A percentile compares a stretch with the other conserved stretches of the same genome.
These are phyloP conservation scores for Henckelia pumila DNA, from an alignment of 257 asterid species.

Conservation along the genomic window DNA sequence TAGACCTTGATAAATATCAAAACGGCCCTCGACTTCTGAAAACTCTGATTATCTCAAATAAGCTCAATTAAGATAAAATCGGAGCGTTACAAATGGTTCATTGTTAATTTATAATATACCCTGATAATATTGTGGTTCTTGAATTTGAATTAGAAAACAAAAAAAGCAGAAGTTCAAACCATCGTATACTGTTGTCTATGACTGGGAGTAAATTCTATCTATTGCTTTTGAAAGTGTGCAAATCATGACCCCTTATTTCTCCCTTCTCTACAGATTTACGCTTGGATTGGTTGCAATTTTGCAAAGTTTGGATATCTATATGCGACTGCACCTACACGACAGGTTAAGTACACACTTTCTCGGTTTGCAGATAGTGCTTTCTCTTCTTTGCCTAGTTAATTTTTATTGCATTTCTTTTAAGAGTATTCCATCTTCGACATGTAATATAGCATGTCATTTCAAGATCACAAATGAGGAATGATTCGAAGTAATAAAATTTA, in stretches of 20 bases:
- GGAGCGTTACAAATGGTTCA: no score
- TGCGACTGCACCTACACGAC: conserved; percentile 80
- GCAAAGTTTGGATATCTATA: conserved; percentile 81
- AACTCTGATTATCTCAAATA: no score
- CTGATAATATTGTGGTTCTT: neutral
- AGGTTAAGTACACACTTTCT: conserved; percentile 53
- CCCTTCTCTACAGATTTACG: conserved; percentile 60
- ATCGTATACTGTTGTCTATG: neutral
- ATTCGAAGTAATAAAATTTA: neutral
- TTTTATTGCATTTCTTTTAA: no score
- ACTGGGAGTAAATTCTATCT: neutral
- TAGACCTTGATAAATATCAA: no score
- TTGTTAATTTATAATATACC: neutral
- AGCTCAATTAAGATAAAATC: no score
- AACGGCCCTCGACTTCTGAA: no score
- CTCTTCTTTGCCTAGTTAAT: no score
- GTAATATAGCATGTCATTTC: no score
- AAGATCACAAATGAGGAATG: neutral
- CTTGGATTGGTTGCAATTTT: conserved; percentile 88
- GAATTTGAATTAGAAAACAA: no score
- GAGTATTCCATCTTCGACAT: no score
- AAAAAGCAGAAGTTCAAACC: neutral
- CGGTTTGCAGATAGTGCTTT: no score
- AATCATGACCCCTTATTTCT: neutral
- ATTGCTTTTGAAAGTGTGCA: neutral